phyloP scores from a whole-genome alignment of 495 filamentous ascomycete species.

The Aspergillus egyptiacus region DNA sequence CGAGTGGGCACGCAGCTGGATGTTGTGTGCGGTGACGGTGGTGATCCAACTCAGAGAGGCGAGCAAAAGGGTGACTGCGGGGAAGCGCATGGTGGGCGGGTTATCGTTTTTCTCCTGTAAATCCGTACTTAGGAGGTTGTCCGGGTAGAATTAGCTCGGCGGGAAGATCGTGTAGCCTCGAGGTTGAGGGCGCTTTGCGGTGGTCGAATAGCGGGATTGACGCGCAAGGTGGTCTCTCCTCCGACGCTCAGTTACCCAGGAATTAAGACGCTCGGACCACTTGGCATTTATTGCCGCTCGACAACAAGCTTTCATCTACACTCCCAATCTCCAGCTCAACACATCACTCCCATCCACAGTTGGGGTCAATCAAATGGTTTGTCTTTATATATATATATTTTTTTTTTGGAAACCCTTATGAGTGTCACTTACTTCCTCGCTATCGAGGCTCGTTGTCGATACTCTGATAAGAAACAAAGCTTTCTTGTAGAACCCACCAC shows the following conservation, averaged over 20 bases:
- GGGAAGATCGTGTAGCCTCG: not conserved
- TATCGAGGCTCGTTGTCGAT: no score
- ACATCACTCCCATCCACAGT: no score
- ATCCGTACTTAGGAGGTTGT: not conserved
- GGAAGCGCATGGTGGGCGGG: constrained; percentile 48
- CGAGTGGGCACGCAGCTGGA: constrained; percentile 83
- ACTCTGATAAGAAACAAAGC: no score
- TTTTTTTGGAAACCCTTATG: no score
- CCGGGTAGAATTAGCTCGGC: not conserved
- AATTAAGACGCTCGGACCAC: constrained; percentile 42
- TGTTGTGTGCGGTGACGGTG: constrained; percentile 76
- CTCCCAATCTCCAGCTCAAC: no score
- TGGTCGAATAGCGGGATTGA: constrained; percentile 11
- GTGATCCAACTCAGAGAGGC: constrained; percentile 60
- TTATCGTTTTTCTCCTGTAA: not conserved
- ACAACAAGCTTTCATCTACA: not conserved
- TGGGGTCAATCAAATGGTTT: no score
- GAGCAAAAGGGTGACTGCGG: constrained; percentile 48
- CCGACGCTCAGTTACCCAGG: constrained; percentile 6
- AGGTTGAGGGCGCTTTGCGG: constrained; percentile 14
- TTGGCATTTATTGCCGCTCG: constrained; percentile 5
- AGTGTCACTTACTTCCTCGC: no score
- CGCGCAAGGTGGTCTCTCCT: constrained; percentile 37
- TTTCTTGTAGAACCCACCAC: no score
- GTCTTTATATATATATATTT: no score